These are phyloP conservation scores for Saururus chinensis DNA, from an alignment of 164 flowering plant species.

Conservation along the genomic window DNA sequence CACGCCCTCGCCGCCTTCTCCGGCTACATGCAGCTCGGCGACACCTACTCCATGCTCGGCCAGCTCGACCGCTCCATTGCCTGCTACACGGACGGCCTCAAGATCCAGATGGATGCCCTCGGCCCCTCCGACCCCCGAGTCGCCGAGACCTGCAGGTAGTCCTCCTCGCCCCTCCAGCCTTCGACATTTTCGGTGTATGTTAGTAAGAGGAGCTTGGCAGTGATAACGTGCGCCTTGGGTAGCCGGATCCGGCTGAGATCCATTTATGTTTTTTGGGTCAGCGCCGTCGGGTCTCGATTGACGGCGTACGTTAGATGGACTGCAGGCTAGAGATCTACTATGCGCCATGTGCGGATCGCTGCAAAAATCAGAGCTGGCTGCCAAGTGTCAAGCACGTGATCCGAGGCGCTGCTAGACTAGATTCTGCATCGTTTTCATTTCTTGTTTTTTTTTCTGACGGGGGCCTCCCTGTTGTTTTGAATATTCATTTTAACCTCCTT, in stretches of 20 bases:
- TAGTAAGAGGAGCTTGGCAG: not conserved
- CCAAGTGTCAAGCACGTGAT: not conserved
- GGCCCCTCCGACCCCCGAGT: slow-evolving; percentile 94
- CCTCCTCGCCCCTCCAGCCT: not conserved
- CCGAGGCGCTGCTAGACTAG: not conserved
- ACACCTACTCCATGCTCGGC: slow-evolving; percentile 90
- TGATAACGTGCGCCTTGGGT: not conserved
- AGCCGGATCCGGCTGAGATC: too few species aligned
- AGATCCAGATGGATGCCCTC: slow-evolving; percentile 74
- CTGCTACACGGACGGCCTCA: slow-evolving; percentile 65
- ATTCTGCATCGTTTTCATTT: not conserved
- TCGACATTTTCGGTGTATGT: not conserved
- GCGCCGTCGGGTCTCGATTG: not conserved
- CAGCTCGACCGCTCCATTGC: slow-evolving; percentile 68
- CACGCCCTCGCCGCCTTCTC: slow-evolving; percentile 92
- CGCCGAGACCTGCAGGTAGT: slow-evolving; percentile 94
- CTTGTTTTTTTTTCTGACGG: too few species aligned
- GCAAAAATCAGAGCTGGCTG: not conserved
- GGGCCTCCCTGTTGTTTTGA: too few species aligned
- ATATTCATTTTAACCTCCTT: too few species aligned
- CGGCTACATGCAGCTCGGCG: slow-evolving; percentile 96
- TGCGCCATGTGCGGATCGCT: not conserved
- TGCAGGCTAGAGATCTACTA: not conserved
- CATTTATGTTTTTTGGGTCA: too few species aligned
- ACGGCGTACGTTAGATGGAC: slow-evolving; percentile 3